These are phyloP conservation scores for Achaetomiella virescens DNA, from an alignment of 495 filamentous ascomycete species.

Conservation along the genomic window DNA sequence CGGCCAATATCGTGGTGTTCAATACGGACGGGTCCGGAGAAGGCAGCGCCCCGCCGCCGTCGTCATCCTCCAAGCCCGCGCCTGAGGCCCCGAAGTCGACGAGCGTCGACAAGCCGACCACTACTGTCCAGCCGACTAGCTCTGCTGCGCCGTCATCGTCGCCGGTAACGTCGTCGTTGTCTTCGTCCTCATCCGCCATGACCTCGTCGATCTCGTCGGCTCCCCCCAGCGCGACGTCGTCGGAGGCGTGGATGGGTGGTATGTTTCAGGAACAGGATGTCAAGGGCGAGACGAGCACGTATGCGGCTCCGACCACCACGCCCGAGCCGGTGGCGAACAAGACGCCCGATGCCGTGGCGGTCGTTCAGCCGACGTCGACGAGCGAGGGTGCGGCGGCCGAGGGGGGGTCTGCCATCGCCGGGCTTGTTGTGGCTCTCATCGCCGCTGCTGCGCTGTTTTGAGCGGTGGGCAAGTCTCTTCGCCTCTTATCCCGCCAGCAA, in stretches of 20 bases:
- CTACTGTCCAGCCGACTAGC: background rate
- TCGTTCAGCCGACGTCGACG: slow-evolving; percentile 19
- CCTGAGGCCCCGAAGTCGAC: slow-evolving; percentile 13
- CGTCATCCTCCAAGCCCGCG: slow-evolving; percentile 5
- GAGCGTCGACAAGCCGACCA: background rate
- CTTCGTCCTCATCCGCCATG: slow-evolving; percentile 17
- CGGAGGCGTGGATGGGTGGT: slow-evolving; percentile 13
- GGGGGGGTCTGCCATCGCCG: slow-evolving; percentile 39
- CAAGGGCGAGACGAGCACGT: slow-evolving; percentile 1
- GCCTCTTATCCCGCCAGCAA: too few species aligned
- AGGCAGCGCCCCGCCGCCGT: background rate
- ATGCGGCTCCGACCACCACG: background rate
- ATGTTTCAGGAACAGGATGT: slow-evolving; percentile 33
- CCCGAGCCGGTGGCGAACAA: slow-evolving; percentile 2
- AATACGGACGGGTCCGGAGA: slow-evolving; percentile 35
- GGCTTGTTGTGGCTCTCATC: slow-evolving; percentile 43
- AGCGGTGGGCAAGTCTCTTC: too few species aligned
- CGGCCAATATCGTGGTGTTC: slow-evolving; percentile 62
- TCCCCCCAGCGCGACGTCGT: slow-evolving; percentile 12
- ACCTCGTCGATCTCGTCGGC: slow-evolving; percentile 6
- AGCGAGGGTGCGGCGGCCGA: slow-evolving; percentile 36
- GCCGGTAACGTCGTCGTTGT: slow-evolving; percentile 17
- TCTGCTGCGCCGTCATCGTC: slow-evolving; percentile 8
- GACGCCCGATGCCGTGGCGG: slow-evolving; percentile 1
- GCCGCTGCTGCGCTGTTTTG: slow-evolving; percentile 41